Evolutionary conservation across 148 eudicot genomes (phyloP).

Genomic region (Rhododendron ovatum): DNA sequence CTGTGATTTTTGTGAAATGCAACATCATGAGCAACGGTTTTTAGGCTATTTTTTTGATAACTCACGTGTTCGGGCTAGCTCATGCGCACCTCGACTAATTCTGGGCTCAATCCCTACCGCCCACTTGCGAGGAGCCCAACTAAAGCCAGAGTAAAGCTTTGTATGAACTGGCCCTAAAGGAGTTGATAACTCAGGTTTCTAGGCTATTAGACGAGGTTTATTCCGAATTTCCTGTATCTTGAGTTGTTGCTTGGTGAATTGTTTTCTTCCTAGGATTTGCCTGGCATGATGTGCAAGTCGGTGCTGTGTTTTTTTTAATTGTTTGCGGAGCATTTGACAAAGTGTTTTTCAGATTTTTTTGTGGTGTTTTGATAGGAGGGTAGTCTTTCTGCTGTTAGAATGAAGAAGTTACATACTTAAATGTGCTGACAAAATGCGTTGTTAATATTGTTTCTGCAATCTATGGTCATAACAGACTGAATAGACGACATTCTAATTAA

Average conservation of each 20-base stretch:
- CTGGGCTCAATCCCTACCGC: too few relatives aligned
- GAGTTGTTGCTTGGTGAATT: not conserved
- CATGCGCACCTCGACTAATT: too few relatives aligned
- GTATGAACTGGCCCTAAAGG: too few relatives aligned
- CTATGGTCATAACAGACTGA: not conserved
- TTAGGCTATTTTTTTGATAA: too few relatives aligned
- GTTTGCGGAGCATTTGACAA: not conserved
- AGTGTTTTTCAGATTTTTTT: not conserved
- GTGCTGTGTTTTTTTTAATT: not conserved
- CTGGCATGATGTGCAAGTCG: not conserved
- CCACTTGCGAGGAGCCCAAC: too few relatives aligned
- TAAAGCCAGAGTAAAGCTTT: too few relatives aligned
- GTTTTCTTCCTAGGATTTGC: not conserved
- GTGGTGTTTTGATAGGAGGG: too few relatives aligned
- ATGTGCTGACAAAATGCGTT: not conserved
- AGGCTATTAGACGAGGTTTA: not conserved
- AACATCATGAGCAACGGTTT: not conserved
- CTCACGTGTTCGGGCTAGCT: too few relatives aligned
- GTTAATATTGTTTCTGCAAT: not conserved
- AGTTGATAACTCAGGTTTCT: not conserved
- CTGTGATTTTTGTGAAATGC: not conserved
- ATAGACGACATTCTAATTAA: not conserved
- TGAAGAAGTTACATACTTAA: not conserved
- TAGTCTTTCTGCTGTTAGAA: not conserved
- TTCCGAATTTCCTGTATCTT: not conserved